These are phyloP conservation scores for Beauveria rudraprayagi DNA, from an alignment of 2,329 filamentous ascomycete genomes.

Conservation along the genomic window DNA sequence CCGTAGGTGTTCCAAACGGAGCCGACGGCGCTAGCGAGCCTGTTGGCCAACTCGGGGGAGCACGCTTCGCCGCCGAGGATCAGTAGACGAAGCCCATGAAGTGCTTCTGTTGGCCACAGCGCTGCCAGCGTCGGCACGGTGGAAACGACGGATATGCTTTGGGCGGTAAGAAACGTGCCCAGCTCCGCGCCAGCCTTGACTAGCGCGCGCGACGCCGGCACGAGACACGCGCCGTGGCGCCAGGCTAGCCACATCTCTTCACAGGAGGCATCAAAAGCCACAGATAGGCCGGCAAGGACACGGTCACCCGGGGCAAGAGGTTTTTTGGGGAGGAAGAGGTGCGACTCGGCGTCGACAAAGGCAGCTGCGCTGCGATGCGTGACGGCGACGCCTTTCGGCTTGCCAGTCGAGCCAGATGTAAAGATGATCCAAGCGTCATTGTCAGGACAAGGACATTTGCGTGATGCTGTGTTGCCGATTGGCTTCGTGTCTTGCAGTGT, in stretches of 20 bases:
- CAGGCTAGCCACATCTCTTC: conserved; percentile 20
- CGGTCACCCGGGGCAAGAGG: conserved; percentile 17
- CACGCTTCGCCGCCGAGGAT: conserved; percentile 20
- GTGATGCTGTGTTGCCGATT: background rate
- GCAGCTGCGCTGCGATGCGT: conserved; percentile 18
- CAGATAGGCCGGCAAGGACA: conserved; percentile 17
- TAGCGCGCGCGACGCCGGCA: conserved; percentile 16
- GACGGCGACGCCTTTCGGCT: conserved; percentile 19
- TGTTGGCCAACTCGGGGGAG: conserved; percentile 14
- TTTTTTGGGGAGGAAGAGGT: conserved; percentile 14
- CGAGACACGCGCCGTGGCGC: conserved; percentile 17
- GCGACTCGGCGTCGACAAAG: conserved; percentile 19
- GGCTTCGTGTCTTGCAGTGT: conserved; percentile 7
- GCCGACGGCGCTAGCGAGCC: conserved; percentile 15
- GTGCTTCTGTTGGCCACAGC: conserved; percentile 17
- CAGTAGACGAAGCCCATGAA: conserved; percentile 15
- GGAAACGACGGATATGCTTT: conserved; percentile 17
- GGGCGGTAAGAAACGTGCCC: conserved; percentile 14
- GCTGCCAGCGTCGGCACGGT: conserved; percentile 18
- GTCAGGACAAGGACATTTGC: conserved; percentile 7
- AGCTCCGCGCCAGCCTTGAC: conserved; percentile 18
- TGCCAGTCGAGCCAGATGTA: conserved; percentile 14
- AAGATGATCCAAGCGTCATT: conserved; percentile 20
- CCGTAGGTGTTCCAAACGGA: conserved; percentile 20
- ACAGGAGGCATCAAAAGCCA: conserved; percentile 18